Base-by-base conservation (phyloP, 805 yeast genomes). In the Zygosaccharomyces kombuchaensis region DNA sequence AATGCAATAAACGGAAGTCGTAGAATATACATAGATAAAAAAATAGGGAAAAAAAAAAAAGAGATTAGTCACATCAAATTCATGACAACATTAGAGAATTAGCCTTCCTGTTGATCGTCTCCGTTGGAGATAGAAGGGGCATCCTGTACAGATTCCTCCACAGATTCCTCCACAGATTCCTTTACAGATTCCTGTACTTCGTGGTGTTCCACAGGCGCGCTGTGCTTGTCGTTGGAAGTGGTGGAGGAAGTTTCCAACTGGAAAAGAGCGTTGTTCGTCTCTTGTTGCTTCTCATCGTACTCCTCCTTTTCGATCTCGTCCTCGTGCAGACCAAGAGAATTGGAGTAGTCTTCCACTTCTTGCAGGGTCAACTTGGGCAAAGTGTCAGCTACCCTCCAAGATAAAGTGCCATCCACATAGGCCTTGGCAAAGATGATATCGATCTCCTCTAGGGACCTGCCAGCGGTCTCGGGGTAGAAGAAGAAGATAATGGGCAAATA, bases 381-480 rank as follows among this genome's bases (percentile, higher is more conserved):
- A 45, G 73, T 68, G 32, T 74, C 71, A 41, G 89, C 89, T 39
- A 84, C 82, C 62, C 78, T 72, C 75, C 73, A 82, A 27, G 83
- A 78, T 51, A 72, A 75, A 53, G 73, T 74, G 40, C 74, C 73
- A 50, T 84, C 89, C 37, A 66, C 72, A 53, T 74, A 65, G n/a
- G 65, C 54, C 46, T 57, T 57, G 36, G 60, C 60, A 34, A 68
- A 79, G 45, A 84, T 80, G 59, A 81, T 80, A 61, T 84, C 90
- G 62, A 84, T 77, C 59, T 82, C 87, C 65, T 84, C 90, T 65
- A 84, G 73, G 31, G 84, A 73, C 63, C 87, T 76, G 40, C 88
- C 87, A 26, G 84, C 80, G 36, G 89, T 83, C 69, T 84, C 91
- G 34, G 90, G 91, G 64, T 81, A 84, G 65, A 74, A 77, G 68